Conservation (phyloP, 805 yeast genomes). For the Metschnikowia proteae region DNA sequence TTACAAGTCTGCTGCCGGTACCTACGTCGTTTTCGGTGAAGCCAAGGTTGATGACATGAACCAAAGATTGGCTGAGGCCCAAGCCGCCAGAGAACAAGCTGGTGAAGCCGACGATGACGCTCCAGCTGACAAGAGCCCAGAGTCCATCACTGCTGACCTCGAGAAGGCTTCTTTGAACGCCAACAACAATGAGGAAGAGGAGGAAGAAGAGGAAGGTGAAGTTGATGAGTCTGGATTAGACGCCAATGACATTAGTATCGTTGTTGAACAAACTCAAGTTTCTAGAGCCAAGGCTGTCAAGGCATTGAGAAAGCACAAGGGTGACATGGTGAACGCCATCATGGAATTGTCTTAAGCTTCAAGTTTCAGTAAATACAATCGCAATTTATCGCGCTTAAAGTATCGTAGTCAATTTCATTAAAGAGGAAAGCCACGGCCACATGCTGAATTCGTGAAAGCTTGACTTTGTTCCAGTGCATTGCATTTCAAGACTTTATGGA, state of each 20-base stretch:
- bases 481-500: not conserved
- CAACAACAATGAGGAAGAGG: constrained; percentile 42
- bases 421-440: not conserved
- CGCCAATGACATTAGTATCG: constrained; percentile 76
- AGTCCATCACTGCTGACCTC: constrained; percentile 78
- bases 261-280: constrained; percentile 87
- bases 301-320: constrained; percentile 83
- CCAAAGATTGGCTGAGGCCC: constrained; percentile 80
- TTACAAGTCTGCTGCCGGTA: constrained; percentile 88
- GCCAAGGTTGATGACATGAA: constrained; percentile 93
- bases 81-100: constrained; percentile 64
- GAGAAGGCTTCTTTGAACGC: constrained; percentile 58
- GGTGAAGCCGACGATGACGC: constrained; percentile 36
- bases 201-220: constrained; percentile 62
- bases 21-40: constrained; percentile 96
- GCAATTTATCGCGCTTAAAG: not conserved
- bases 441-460: not conserved
- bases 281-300: constrained; percentile 87
- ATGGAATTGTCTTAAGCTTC: constrained; percentile 59
- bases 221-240: constrained; percentile 85
- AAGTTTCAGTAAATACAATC: not conserved
- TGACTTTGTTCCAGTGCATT: not conserved
- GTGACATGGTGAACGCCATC: constrained; percentile 95
- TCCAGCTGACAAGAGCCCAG: constrained; percentile 58
- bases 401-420: not conserved